These are phyloP conservation scores for Pyricularia grisea DNA, from an alignment of 2,329 filamentous ascomycete genomes.

Conservation along the genomic window DNA sequence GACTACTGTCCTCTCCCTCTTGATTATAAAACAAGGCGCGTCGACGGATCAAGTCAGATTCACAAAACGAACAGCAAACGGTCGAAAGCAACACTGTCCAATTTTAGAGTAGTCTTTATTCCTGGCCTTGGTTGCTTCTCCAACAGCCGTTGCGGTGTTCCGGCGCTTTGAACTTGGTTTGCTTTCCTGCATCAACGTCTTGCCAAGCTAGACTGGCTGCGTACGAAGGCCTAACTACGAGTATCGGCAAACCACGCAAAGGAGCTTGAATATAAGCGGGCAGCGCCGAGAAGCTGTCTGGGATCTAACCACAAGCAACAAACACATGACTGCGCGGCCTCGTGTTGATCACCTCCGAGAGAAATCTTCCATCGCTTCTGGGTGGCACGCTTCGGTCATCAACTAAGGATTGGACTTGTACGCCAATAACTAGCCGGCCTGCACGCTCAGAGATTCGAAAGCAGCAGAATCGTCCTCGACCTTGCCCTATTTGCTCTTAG, in stretches of 20 bases:
- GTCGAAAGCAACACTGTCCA: not conserved
- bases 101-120: not conserved
- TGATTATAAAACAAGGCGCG: not conserved
- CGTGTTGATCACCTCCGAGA: not conserved
- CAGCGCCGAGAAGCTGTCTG: not conserved
- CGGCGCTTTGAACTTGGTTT: conserved; percentile 2
- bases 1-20: not conserved
- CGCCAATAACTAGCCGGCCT: conserved; percentile 2
- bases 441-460: conserved; percentile 4
- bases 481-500: conserved; percentile 17
- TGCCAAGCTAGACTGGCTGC: not conserved
- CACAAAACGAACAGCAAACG: not conserved
- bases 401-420: conserved; percentile 1
- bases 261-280: not conserved
- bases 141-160: not conserved
- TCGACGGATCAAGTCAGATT: not conserved
- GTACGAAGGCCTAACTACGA: not conserved
- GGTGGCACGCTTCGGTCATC: not conserved
- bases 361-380: not conserved
- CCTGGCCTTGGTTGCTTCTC: not conserved
- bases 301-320: not conserved
- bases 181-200: not conserved
- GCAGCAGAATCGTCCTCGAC: conserved; percentile 12
- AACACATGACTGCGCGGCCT: not conserved
- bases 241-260: not conserved